These are phyloP conservation scores for Xylaria arbuscula DNA, from an alignment of 2,329 filamentous ascomycete species.

Conservation along the genomic window DNA sequence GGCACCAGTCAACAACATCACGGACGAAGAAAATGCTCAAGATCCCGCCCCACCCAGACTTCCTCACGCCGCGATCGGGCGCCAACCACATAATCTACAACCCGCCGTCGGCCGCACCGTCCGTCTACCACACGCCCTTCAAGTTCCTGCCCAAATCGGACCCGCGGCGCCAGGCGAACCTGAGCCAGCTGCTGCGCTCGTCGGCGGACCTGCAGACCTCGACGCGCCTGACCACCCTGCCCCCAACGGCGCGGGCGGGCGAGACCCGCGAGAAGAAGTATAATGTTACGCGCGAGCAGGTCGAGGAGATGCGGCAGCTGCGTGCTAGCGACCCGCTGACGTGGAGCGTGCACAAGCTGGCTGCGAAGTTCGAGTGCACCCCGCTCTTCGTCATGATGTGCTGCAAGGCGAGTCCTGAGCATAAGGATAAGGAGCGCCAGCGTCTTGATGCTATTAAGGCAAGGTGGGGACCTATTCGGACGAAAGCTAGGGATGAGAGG, in stretches of 20 bases:
- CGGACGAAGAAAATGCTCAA: slow-evolving; percentile 69
- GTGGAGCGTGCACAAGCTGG: slow-evolving; percentile 66
- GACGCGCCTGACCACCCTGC: background rate
- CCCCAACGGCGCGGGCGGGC: slow-evolving; percentile 8
- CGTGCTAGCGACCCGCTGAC: slow-evolving; percentile 62
- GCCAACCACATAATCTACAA: slow-evolving; percentile 65
- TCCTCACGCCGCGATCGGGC: slow-evolving; percentile 55
- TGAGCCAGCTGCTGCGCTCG: slow-evolving; percentile 57
- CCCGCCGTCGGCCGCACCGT: slow-evolving; percentile 64
- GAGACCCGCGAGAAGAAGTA: slow-evolving; percentile 50
- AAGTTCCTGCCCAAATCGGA: slow-evolving; percentile 71
- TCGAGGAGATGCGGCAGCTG: slow-evolving; percentile 69
- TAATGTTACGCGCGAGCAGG: slow-evolving; percentile 65
- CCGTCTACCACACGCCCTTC: slow-evolving; percentile 73
- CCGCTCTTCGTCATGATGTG: slow-evolving; percentile 69
- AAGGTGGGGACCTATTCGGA: slow-evolving; percentile 68
- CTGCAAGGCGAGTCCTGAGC: slow-evolving; percentile 60
- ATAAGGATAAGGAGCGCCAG: slow-evolving; percentile 59
- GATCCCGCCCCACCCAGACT: slow-evolving; percentile 70
- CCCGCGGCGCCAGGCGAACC: slow-evolving; percentile 63
- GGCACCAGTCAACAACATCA: slow-evolving; percentile 62
- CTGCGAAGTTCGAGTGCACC: slow-evolving; percentile 66
- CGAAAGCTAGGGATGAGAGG: slow-evolving; percentile 66
- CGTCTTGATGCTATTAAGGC: slow-evolving; percentile 61
- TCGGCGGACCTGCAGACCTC: slow-evolving; percentile 38